phyloP scores from a whole-genome alignment of 2,329 filamentous ascomycete genomes.

The Xylariales sp. region DNA sequence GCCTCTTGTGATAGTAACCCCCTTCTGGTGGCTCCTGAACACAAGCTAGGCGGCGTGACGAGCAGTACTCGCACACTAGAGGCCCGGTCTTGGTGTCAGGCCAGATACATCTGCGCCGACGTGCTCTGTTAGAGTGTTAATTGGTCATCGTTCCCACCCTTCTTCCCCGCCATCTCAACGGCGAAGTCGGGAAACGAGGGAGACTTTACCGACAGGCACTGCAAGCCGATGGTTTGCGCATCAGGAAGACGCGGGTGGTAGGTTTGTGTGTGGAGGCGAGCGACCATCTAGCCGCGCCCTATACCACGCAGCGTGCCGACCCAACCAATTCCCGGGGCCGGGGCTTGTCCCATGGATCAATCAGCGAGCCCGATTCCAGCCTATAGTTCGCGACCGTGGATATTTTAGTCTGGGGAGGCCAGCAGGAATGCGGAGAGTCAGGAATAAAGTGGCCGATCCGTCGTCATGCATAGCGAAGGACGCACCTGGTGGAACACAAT shows the following conservation, averaged over 20 bases:
- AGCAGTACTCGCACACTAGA: conserved; percentile 8
- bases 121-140: conserved; percentile 4
- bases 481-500: no score
- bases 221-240: conserved; percentile 9
- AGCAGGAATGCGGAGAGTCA: no score
- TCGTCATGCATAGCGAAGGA: no score
- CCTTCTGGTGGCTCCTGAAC: conserved; percentile 8
- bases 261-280: neutral
- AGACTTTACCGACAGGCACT: conserved; percentile 6
- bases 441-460: no score
- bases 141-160: neutral
- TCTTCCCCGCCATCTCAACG: neutral
- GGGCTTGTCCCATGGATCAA: no score
- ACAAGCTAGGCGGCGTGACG: conserved; percentile 6
- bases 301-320: neutral
- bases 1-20: conserved; percentile 7
- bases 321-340: no score
- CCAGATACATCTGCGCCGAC: conserved; percentile 7
- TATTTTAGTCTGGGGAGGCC: no score
- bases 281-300: neutral
- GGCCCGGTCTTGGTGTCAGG: neutral
- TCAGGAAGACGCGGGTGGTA: neutral
- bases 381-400: no score
- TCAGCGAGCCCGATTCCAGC: no score
- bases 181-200: neutral